Base-by-base conservation (phyloP, 805 yeast species). In the Metschnikowia lunata region DNA sequence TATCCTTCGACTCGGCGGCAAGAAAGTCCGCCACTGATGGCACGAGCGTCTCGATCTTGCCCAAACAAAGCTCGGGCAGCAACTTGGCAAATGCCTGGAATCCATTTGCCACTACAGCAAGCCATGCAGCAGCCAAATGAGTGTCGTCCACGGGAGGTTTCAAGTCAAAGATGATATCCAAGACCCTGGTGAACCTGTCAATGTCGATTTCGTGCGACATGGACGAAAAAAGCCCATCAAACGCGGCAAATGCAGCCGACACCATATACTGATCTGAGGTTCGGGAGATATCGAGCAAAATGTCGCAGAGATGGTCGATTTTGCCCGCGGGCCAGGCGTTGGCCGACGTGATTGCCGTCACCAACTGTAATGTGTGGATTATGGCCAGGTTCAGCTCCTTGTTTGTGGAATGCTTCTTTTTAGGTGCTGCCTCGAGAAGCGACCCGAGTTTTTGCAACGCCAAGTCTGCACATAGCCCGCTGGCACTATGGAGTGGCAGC, bases 111-210 rank as follows among this genome's bases (percentile, higher is more conserved):
- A 91, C 78, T 15, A 90, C 95, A 1, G 97, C 96, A 34, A 89
- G 75, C 99, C 99, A 93, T 10, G 97, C 79, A 11, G 95, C 96
- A 2, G 91, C 88, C 52, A 93, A 74, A 61, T 88, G 90, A 28
- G 83, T 74, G 59, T 93, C 98, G 54, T 83, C 85, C 18, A 78
- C 61, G 1, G 96, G 75, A 5, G 99, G 99, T 53, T 82, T 83
- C 58, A 90, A 72, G 48, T 85, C 85, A 54, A 87, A 78, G 36
- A 93, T 79, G 36, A 86, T 77, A 54, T 84, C 79, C 47, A 88
- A 67, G 9, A 88, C 82, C 43, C 71, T 76, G 10, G 74, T 61
- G 52, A 85, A 83, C 53, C 80, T 83, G 33, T 81, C 85, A 28
- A 78, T 73, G 48, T 85, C 85, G 30, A 79, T 70, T 11, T 74